Conservation (phyloP, 2,329 filamentous ascomycete species). For the Ophiostoma ulmi region DNA sequence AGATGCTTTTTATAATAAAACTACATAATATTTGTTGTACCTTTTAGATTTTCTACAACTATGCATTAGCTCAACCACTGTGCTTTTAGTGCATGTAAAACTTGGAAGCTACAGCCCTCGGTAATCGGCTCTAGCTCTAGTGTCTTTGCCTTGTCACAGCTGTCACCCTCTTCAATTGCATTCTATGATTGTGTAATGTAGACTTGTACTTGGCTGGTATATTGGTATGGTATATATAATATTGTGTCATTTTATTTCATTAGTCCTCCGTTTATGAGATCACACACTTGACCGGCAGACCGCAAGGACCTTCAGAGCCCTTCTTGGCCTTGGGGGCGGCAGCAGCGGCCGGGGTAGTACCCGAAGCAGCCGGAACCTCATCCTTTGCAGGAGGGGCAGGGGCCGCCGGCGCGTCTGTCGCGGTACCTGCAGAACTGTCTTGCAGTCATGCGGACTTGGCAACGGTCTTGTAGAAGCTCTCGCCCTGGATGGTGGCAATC, state of each 20-base stretch:
- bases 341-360: constrained; percentile 19
- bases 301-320: constrained; percentile 25
- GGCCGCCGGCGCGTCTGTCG: constrained; percentile 25
- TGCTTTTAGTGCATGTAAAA: neutral
- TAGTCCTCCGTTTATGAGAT: neutral
- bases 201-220: neutral
- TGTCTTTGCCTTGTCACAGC: neutral
- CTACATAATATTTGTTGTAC: neutral
- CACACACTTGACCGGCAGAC: constrained; percentile 28
- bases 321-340: constrained; percentile 25
- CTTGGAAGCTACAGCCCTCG: neutral
- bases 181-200: neutral
- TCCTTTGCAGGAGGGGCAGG: constrained; percentile 1
- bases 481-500: constrained; percentile 76
- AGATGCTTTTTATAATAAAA: neutral
- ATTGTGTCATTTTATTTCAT: neutral
- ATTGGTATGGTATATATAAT: constrained; percentile 5
- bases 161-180: neutral
- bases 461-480: constrained; percentile 73
- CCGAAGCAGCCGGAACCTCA: constrained; percentile 22
- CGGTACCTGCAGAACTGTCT: constrained; percentile 43
- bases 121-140: neutral
- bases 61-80: neutral
- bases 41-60: neutral
- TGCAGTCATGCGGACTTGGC: constrained; percentile 73